phyloP scores from a whole-genome alignment of 2,329 filamentous ascomycete species.

The Mycogone perniciosa region DNA sequence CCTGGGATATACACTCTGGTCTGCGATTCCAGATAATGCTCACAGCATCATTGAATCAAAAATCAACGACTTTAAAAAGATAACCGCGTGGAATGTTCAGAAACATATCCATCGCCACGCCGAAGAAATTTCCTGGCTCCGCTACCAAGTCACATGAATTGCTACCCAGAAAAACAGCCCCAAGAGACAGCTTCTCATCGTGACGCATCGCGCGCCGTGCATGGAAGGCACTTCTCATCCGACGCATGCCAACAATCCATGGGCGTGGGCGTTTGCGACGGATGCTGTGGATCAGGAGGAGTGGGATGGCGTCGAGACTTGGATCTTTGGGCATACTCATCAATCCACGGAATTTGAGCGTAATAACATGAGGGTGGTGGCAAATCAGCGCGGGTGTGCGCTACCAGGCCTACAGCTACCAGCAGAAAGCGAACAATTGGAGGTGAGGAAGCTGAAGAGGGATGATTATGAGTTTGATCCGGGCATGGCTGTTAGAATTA shows the following conservation, averaged over 20 bases:
- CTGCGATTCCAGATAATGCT: conserved; percentile 36
- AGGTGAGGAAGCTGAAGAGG: too few species aligned
- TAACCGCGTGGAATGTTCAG: conserved; percentile 44
- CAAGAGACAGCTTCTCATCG: conserved; percentile 36
- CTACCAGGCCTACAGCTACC: conserved; percentile 14
- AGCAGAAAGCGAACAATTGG: neutral
- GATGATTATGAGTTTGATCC: too few species aligned
- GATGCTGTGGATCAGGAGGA: conserved; percentile 31
- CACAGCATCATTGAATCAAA: conserved; percentile 34
- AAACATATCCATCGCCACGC: conserved; percentile 43
- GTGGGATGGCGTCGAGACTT: conserved; percentile 30
- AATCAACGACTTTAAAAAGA: conserved; percentile 49
- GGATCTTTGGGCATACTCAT: conserved; percentile 46
- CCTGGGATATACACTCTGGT: conserved; percentile 55
- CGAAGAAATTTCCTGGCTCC: conserved; percentile 46
- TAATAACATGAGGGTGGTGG: conserved; percentile 32
- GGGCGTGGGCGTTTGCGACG: conserved; percentile 47
- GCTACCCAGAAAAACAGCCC: conserved; percentile 13
- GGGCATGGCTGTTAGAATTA: too few species aligned
- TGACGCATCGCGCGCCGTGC: conserved; percentile 54
- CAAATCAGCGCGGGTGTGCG: conserved; percentile 41
- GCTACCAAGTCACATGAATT: conserved; percentile 16
- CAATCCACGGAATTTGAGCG: conserved; percentile 32
- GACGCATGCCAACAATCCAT: conserved; percentile 39
- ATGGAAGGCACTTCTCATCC: conserved; percentile 42